Evolutionary conservation across 495 filamentous ascomycete genomes (phyloP).

Genomic region (Alectoria sarmentosa): DNA sequence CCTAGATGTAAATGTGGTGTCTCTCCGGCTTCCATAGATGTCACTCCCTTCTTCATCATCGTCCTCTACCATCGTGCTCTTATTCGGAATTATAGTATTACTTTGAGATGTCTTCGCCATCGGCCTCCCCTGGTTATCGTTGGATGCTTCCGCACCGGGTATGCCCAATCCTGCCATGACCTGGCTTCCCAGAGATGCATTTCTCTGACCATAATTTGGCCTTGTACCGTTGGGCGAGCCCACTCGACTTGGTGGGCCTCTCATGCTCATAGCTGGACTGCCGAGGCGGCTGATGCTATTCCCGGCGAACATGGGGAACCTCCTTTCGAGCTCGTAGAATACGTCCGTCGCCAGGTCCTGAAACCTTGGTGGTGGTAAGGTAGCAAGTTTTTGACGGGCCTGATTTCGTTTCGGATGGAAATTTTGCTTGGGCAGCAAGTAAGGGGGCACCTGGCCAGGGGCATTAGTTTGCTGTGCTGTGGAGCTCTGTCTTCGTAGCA

Average conservation of each 20-base stretch:
- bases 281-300: slow-evolving; percentile 58
- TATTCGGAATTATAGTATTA: slow-evolving; percentile 94
- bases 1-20: slow-evolving; percentile 42
- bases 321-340: slow-evolving; percentile 84
- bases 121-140: slow-evolving; percentile 51
- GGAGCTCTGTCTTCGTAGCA: slow-evolving; percentile 73
- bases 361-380: slow-evolving; percentile 75
- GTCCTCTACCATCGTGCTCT: slow-evolving; percentile 97
- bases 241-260: slow-evolving; percentile 45
- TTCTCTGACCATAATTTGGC: slow-evolving; percentile 30
- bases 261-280: slow-evolving; percentile 56
- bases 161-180: slow-evolving; percentile 30
- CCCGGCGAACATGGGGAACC: slow-evolving; percentile 74
- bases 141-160: slow-evolving; percentile 38
- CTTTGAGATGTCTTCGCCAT: slow-evolving; percentile 87
- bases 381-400: slow-evolving; percentile 86
- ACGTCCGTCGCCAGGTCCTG: slow-evolving; percentile 92
- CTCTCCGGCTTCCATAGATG: slow-evolving; percentile 60
- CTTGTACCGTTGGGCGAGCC: slow-evolving; percentile 48
- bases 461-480: slow-evolving; percentile 37
- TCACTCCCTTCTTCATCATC: slow-evolving; percentile 61
- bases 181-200: slow-evolving; percentile 40
- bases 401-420: slow-evolving; percentile 98
- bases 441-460: slow-evolving; percentile 48
- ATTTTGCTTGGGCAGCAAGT: slow-evolving; percentile 69